Evolutionary conservation across 2,329 filamentous ascomycete species (phyloP).

Genomic region (Colletotrichum paranaense): DNA sequence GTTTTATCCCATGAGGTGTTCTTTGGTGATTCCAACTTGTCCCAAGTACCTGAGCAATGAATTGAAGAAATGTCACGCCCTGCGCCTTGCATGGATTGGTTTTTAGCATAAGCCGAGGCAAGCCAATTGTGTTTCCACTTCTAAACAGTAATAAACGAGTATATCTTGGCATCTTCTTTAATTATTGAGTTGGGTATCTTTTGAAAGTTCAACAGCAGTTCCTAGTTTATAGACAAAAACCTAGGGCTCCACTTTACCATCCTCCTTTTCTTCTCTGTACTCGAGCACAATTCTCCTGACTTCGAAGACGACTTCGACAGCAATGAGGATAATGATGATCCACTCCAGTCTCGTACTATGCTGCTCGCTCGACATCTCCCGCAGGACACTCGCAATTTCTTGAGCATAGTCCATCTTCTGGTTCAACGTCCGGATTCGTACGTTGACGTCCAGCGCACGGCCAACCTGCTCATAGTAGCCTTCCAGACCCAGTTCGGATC

Average conservation of each 20-base stretch:
- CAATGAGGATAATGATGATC: constrained; percentile 95
- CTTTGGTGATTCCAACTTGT: neutral
- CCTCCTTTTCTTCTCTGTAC: constrained; percentile 52
- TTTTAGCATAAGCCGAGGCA: too few species aligned
- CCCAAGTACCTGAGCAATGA: neutral
- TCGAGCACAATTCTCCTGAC: constrained; percentile 79
- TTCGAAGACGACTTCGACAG: constrained; percentile 92
- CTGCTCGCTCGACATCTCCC: constrained; percentile 90
- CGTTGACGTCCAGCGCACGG: constrained; percentile 87
- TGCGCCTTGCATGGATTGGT: too few species aligned
- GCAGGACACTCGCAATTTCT: constrained; percentile 89
- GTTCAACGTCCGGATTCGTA: constrained; percentile 90
- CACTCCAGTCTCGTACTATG: constrained; percentile 90
- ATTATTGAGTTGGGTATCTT: constrained; percentile 20
- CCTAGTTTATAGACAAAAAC: neutral
- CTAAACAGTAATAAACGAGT: neutral
- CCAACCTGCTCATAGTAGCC: constrained; percentile 96
- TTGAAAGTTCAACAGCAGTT: neutral
- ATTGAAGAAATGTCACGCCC: neutral
- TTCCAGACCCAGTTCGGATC: constrained; percentile 89
- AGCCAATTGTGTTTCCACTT: neutral
- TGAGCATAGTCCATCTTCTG: constrained; percentile 98
- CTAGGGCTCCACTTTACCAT: constrained; percentile 31
- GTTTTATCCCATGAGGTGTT: neutral
- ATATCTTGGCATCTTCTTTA: neutral